Evolutionary conservation across 306 rosid genomes (phyloP).

Genomic region (Alnus rubra): DNA sequence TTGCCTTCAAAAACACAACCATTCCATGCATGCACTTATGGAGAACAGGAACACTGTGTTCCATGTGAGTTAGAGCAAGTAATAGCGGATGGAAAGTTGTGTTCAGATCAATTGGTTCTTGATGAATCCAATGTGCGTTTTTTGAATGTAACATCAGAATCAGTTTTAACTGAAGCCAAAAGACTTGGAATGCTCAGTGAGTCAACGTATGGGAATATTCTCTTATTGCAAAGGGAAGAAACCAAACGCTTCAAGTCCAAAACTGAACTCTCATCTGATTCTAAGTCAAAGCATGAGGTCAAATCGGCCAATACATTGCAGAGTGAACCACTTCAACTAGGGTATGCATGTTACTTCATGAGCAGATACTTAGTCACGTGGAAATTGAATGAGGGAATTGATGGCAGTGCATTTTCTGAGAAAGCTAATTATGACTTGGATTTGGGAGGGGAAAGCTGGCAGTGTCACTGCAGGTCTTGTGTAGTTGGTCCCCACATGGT

Average conservation of each 20-base stretch:
- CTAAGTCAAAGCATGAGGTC: constrained; percentile 36
- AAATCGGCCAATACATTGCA: constrained; percentile 29
- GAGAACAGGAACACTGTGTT: constrained; percentile 30
- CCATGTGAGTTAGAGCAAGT: constrained; percentile 46
- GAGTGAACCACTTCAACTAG: constrained; percentile 49
- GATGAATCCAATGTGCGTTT: constrained; percentile 68
- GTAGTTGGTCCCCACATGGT: constrained; percentile 28
- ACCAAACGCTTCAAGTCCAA: constrained; percentile 61
- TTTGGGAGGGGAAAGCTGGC: constrained; percentile 26
- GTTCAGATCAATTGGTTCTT: constrained; percentile 41
- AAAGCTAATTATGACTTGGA: constrained; percentile 27
- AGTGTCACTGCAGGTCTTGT: constrained; percentile 41
- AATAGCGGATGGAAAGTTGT: constrained; percentile 52
- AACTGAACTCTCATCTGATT: constrained; percentile 35
- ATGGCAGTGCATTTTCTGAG: constrained; percentile 26
- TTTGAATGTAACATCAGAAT: constrained; percentile 53
- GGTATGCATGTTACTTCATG: constrained; percentile 71
- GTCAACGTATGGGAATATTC: constrained; percentile 51
- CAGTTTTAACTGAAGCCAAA: constrained; percentile 69
- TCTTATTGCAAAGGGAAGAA: constrained; percentile 65
- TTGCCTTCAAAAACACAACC: constrained; percentile 56
- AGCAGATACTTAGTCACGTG: constrained; percentile 69
- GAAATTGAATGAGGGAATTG: constrained; percentile 46
- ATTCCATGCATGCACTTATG: constrained; percentile 29
- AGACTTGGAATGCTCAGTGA: constrained; percentile 60